Base-by-base conservation (phyloP, 306 rosid species). In the Quercus engelmannii region DNA sequence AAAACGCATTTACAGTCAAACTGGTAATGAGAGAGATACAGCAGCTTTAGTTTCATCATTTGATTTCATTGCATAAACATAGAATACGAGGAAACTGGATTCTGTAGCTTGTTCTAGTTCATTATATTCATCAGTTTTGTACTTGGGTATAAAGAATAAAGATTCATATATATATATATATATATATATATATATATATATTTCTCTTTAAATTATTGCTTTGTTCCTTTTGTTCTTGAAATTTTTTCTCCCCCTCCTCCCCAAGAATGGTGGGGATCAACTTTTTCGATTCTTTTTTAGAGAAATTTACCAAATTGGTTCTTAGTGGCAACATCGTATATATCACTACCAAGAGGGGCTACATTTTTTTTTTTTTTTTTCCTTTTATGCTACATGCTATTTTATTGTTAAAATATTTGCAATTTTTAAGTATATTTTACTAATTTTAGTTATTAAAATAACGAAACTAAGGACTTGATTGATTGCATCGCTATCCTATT, bases 401-500 rank as follows among this genome's bases (percentile, higher is more conserved):
- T 10, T 26, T 62, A 25, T 63, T 33, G 18, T 28, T 31, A 63
- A 63, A 13, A 49, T 49, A 49, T 49, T 49, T 49, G 5, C 13
- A 3, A 59, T 64, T 68, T 73, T 55, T 65, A 82, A 74, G 75
- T 71, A 62, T 18, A 62, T 12, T 54, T 69, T 21, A 35, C 7
- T 35, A 78, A 49, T 49, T 49, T 55, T 81, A 35, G 12, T 14
- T 28, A 18, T 20, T 30, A 2, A 61, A 49, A 65, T 62, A 83
- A 63, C 23, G 9, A 68, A 80, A 21, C 6, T 41, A 84, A 80
- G 72, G 64, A 17, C 65, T 25, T 78, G 58, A 81, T 52, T 25
- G 7, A 55, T 62, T 55, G 20, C n/a, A 41, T 71, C 30, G n/a
- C 21, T 54, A 74, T 69, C 46, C 25, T 69, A 73, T 13, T 63